Conservation (phyloP, 371 early-diverging fungal species). For the Batrachochytrium dendrobatidis region DNA sequence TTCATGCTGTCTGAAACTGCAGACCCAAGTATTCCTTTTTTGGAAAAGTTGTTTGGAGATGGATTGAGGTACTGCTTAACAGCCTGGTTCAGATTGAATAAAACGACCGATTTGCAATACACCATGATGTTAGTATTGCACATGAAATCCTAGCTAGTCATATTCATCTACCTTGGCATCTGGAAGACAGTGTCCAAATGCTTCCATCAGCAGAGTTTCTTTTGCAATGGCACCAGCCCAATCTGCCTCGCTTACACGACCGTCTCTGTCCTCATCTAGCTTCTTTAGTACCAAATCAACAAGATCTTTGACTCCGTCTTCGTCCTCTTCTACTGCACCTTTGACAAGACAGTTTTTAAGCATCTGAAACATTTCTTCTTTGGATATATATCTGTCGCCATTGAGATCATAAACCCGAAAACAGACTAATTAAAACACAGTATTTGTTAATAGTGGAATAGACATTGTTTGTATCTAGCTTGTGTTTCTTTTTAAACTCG, state of each 20-base stretch:
- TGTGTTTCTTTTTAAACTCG: neutral
- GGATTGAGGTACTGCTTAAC: slow-evolving; percentile 1
- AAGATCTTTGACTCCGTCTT: slow-evolving; percentile 53
- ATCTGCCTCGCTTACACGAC: slow-evolving; percentile 44
- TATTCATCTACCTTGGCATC: neutral
- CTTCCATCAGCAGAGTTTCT: slow-evolving; percentile 45
- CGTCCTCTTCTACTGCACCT: slow-evolving; percentile 48
- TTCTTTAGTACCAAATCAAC: slow-evolving; percentile 50
- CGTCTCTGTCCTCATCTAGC: slow-evolving; percentile 51
- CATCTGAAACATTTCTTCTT: slow-evolving; percentile 57
- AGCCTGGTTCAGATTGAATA: no score
- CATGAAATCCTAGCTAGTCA: no score
- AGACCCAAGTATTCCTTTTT: neutral
- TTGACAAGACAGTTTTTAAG: slow-evolving; percentile 45
- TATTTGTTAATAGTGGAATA: neutral
- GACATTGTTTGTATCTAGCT: neutral
- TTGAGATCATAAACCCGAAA: slow-evolving; percentile 53
- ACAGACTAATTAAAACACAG: slow-evolving; percentile 34
- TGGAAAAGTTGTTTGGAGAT: neutral
- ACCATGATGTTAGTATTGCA: no score
- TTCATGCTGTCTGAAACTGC: no score
- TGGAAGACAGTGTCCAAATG: slow-evolving; percentile 53
- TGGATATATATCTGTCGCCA: slow-evolving; percentile 49
- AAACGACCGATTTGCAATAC: no score
- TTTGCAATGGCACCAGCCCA: slow-evolving; percentile 43